phyloP scores from a whole-genome alignment of 202 grass and related monocot genomes.

The Dendrocalamus latiflorus region DNA sequence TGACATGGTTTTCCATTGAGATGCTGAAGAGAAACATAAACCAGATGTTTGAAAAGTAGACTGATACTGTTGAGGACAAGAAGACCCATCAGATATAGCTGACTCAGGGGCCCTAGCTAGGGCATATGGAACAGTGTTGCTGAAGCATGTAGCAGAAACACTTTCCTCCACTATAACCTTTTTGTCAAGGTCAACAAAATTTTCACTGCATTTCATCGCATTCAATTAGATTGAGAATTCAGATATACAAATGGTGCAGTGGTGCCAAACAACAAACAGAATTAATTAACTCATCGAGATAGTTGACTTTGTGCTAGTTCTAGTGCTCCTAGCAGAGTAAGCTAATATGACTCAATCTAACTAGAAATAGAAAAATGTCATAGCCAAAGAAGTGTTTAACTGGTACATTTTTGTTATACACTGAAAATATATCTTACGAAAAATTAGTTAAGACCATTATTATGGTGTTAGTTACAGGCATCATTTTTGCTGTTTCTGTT shows the following conservation, averaged over 20 bases:
- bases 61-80: slow-evolving; percentile 36
- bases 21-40: slow-evolving; percentile 29
- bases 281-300: too few relatives aligned
- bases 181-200: slow-evolving; percentile 3
- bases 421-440: background rate
- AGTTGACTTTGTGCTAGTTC: background rate
- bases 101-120: slow-evolving; percentile 17
- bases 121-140: slow-evolving; percentile 11
- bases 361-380: background rate
- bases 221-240: slow-evolving; percentile 8
- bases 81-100: slow-evolving; percentile 42
- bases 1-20: slow-evolving; percentile 27
- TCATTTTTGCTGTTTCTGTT: background rate
- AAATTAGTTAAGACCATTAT: background rate
- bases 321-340: slow-evolving; percentile 6
- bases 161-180: slow-evolving; percentile 34
- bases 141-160: slow-evolving; percentile 26
- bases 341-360: background rate
- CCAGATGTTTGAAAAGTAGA: slow-evolving; percentile 47
- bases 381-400: background rate
- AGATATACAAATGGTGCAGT: slow-evolving; percentile 5
- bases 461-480: slow-evolving; percentile 1
- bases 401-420: background rate
- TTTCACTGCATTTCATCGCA: slow-evolving; percentile 48
- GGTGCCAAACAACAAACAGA: background rate